Percentiles rank a stretch among this genome's conserved stretches.
Conservation (phyloP, 2,329 filamentous ascomycete species). For the Boeremia exigua region DNA sequence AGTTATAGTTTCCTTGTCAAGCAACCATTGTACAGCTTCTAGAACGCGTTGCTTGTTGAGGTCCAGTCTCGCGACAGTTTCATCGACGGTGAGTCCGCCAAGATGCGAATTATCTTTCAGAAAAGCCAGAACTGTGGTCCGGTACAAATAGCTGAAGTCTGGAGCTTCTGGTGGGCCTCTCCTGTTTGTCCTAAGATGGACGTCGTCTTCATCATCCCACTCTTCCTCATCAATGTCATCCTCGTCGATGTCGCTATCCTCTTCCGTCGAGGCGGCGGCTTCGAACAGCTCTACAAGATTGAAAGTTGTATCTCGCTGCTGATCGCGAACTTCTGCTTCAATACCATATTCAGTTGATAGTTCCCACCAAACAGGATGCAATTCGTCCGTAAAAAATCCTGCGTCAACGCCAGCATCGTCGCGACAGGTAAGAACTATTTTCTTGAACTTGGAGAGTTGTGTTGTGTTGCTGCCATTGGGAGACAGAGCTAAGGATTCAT, state of each 20-base stretch:
- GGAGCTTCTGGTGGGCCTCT: too few species aligned
- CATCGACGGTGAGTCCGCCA: too few species aligned
- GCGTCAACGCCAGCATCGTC: slow-evolving; percentile 15
- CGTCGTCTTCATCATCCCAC: not conserved
- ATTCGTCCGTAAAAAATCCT: slow-evolving; percentile 7
- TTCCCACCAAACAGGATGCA: slow-evolving; percentile 16
- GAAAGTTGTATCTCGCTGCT: slow-evolving; percentile 1
- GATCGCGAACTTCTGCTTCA: slow-evolving; percentile 16
- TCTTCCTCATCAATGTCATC: not conserved
- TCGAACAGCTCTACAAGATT: slow-evolving; percentile 13
- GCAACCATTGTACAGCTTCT: too few species aligned
- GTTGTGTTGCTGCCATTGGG: too few species aligned
- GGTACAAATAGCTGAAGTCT: too few species aligned
- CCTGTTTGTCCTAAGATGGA: too few species aligned
- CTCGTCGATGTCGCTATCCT: not conserved
- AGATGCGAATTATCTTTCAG: too few species aligned
- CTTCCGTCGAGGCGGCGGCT: not conserved
- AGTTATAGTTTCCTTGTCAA: too few species aligned
- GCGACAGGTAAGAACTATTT: slow-evolving; percentile 22
- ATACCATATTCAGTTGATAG: slow-evolving; percentile 8
- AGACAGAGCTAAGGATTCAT: too few species aligned
- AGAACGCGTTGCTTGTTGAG: too few species aligned
- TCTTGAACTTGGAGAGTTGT: slow-evolving; percentile 1
- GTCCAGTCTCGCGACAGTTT: too few species aligned
- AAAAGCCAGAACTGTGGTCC: too few species aligned